phyloP scores from a whole-genome alignment of 2,329 filamentous ascomycete genomes.

The Cladosporium austrohemisphaericum region DNA sequence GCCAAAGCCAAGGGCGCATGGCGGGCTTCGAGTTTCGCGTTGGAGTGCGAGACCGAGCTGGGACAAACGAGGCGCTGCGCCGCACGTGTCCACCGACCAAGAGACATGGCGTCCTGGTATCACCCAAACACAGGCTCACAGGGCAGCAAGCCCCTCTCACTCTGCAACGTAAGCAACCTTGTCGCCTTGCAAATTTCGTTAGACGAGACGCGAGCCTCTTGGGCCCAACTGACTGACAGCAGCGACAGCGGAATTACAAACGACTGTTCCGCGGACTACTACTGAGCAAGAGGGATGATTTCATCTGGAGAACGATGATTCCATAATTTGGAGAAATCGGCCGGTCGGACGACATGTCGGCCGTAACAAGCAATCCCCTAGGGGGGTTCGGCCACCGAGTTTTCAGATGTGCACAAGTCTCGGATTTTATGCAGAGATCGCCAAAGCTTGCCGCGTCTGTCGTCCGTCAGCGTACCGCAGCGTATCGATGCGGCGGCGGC shows the following conservation, averaged over 20 bases:
- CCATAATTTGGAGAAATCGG: neutral
- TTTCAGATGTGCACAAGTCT: conserved; percentile 2
- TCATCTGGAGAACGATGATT: neutral
- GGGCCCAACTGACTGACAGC: neutral
- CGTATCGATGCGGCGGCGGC: conserved; percentile 6
- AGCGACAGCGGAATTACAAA: neutral
- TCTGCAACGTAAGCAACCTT: conserved; percentile 13
- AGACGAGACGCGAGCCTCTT: neutral
- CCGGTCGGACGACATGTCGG: conserved; percentile 5
- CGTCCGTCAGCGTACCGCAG: conserved; percentile 12
- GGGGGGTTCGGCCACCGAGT: neutral
- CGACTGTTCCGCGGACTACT: neutral
- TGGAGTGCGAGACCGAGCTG: conserved; percentile 13
- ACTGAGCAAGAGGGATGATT: neutral
- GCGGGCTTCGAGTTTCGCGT: conserved; percentile 8
- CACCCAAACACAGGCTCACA: conserved; percentile 13
- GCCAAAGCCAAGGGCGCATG: conserved; percentile 15
- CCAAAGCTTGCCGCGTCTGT: conserved; percentile 14
- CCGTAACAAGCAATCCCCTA: neutral
- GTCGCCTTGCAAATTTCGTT: conserved; percentile 4
- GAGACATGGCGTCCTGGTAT: conserved; percentile 13
- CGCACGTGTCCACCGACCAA: conserved; percentile 11
- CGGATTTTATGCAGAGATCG: conserved; percentile 14
- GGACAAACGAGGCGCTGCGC: neutral
- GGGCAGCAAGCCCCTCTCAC: conserved; percentile 8